Evolutionary conservation across 2,329 filamentous ascomycete genomes (phyloP).

Genomic region (Sporothrix curviconia): DNA sequence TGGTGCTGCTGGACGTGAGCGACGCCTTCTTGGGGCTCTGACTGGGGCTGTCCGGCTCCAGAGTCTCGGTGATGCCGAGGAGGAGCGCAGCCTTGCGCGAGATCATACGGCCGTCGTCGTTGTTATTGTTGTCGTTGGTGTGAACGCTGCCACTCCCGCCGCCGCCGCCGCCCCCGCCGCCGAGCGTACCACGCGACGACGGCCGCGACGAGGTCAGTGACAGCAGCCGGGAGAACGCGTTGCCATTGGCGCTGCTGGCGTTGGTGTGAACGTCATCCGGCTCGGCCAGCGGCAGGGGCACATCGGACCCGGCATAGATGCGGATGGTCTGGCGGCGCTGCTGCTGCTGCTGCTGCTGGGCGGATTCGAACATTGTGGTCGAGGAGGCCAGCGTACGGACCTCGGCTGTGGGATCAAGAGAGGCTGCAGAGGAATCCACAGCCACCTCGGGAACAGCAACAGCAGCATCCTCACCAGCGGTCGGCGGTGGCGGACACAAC

Average conservation of each 20-base stretch:
- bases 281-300: slow-evolving; percentile 5
- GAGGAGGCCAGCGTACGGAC: neutral
- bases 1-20: neutral
- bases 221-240: neutral
- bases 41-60: slow-evolving; percentile 7
- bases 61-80: slow-evolving; percentile 16
- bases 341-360: neutral
- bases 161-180: neutral
- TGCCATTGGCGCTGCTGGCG: neutral
- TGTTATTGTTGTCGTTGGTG: no score
- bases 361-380: neutral
- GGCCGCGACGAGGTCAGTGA: slow-evolving; percentile 12
- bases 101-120: slow-evolving; percentile 21
- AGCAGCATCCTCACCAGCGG: slow-evolving; percentile 21
- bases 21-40: neutral
- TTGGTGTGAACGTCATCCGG: neutral
- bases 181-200: slow-evolving; percentile 7
- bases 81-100: slow-evolving; percentile 21
- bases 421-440: no score
- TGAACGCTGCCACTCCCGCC: no score
- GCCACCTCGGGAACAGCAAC: no score
- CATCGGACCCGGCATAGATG: slow-evolving; percentile 14
- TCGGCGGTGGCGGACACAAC: slow-evolving; percentile 24
- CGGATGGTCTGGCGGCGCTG: slow-evolving; percentile 17
- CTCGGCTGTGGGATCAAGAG: no score